phyloP scores from a whole-genome alignment of 192 early-diverging fungal species.

The Backusella sp. region DNA sequence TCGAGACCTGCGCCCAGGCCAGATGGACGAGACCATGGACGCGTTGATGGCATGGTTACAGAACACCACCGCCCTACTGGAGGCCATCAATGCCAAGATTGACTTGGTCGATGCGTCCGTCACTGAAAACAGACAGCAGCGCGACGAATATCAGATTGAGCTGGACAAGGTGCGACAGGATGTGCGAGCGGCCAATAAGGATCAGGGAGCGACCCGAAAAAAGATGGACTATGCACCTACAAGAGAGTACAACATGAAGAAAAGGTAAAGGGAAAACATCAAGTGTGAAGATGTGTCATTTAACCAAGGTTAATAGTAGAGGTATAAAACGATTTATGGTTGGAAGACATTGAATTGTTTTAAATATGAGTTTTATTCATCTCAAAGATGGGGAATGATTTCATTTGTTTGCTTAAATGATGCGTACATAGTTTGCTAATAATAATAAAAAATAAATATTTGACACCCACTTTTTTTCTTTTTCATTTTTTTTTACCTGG shows the following conservation, averaged over 20 bases:
- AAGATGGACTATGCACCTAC: background rate
- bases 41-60: constrained; percentile 60
- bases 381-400: background rate
- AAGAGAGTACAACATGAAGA: background rate
- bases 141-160: background rate
- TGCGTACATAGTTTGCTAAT: background rate
- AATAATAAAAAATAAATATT: background rate
- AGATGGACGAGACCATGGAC: constrained; percentile 55
- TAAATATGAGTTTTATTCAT: background rate
- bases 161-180: background rate
- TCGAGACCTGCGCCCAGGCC: constrained; percentile 68
- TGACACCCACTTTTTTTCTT: background rate
- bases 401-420: background rate
- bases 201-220: background rate
- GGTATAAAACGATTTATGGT: constrained; percentile 25
- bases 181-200: background rate
- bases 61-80: constrained; percentile 54
- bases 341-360: background rate
- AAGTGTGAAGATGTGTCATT: background rate
- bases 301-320: constrained; percentile 6
- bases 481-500: constrained; percentile 56
- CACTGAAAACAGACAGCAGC: background rate
- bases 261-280: background rate
- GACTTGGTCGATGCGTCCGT: background rate
- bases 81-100: constrained; percentile 55